Conservation (phyloP, 2,329 filamentous ascomycete species). For the Paecilomyces sp. region DNA sequence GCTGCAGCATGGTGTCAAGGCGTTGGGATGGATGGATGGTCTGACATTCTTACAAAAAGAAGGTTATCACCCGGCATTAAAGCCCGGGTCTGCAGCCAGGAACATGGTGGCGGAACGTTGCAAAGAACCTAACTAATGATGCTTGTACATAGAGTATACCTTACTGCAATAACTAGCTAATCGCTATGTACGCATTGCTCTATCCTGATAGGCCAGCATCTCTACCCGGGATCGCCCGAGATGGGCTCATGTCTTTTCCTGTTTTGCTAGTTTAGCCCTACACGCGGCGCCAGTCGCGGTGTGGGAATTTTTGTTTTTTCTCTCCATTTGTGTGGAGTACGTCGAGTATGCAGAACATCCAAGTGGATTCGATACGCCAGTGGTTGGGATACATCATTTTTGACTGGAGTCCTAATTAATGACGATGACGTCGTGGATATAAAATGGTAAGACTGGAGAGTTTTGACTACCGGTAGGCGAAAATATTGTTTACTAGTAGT, state of each 20-base stretch:
- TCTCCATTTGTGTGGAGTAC: background rate
- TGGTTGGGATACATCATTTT: background rate
- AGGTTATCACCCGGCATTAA: background rate
- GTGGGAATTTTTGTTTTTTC: background rate
- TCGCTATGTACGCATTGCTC: background rate
- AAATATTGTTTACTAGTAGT: too few relatives aligned
- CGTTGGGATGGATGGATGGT: background rate
- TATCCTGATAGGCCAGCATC: background rate
- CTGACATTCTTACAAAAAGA: background rate
- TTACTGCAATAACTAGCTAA: background rate
- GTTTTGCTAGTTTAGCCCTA: background rate
- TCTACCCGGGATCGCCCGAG: background rate
- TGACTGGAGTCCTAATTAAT: background rate
- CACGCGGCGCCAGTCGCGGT: background rate
- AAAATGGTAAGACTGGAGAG: background rate
- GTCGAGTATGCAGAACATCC: background rate
- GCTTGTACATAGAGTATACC: background rate
- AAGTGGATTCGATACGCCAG: background rate
- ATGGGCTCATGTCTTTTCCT: background rate
- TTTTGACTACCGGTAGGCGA: too few relatives aligned
- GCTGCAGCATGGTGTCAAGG: background rate
- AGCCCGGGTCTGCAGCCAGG: background rate
- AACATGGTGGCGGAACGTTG: background rate
- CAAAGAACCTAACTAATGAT: background rate
- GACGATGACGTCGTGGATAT: background rate